Base-by-base conservation (phyloP, 1,139 yeast species). In the Torulaspora pretoriensis region DNA sequence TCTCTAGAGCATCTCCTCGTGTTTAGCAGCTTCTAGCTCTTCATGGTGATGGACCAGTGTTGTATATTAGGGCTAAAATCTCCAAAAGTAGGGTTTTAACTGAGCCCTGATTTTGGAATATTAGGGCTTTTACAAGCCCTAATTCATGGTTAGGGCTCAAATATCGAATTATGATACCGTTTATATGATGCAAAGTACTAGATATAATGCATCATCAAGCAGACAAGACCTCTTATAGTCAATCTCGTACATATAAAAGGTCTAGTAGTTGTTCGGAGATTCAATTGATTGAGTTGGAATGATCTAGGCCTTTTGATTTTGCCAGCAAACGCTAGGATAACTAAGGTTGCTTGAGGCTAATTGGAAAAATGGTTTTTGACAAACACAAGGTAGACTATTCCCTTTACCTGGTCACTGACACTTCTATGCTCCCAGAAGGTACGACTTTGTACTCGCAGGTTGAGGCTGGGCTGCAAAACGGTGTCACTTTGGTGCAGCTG, bases 401-500 rank as follows among this genome's bases (percentile, higher is more conserved):
- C 0, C 65, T 86, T 7, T 88, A 88, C 57, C 68, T 88, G 53
- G 97, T 88, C 26, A 88, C 96, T 0, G 94, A 87, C 64, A 78
- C 90, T 26, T 75, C 80, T 27, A 77, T 87, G 80, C 70, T 87
- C 31, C 95, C 96, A 0, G 70, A 69, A 39, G 76, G 80, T 13
- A 67, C 75, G 31, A 76, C 84, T 0, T 73, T 88, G 46, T 61
- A 75, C 30, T 72, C 71, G 2, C 89, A 83, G 54, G 81, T 89
- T 3, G 72, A 75, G 52, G 72, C 68, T 24, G 79, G 95, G 0
- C 69, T 88, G 33, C 68, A 71, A 3, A 80, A 77, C 46, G 97
- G 97, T 3, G 92, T 79, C 2, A 85, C 95, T 0, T 56, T 89
- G 14, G 83, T 90, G 3, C 97, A 90, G 64, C 68, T 89, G 44